Evolutionary conservation across 441 rosid genomes (phyloP).

Genomic region (Metrosideros polymorpha): DNA sequence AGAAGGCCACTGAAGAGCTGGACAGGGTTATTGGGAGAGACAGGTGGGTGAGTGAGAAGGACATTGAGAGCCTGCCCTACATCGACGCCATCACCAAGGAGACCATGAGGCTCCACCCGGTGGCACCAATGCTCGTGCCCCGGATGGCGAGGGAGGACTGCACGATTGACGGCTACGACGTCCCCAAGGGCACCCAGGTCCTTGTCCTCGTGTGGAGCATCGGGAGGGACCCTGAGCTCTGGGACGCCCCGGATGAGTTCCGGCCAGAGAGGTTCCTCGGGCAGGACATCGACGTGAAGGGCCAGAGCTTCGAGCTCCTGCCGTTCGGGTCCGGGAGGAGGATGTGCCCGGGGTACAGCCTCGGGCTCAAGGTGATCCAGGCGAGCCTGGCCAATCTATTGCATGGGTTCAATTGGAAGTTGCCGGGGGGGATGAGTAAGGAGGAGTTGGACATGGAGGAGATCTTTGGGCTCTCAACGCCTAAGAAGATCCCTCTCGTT

Average conservation of each 20-base stretch:
- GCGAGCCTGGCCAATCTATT: constrained; percentile 27
- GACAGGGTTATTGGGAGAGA: constrained; percentile 24
- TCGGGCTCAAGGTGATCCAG: constrained; percentile 31
- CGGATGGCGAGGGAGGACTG: constrained; percentile 17
- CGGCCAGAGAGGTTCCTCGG: constrained; percentile 24
- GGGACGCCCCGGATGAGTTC: constrained; percentile 25
- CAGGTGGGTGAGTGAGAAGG: constrained; percentile 27
- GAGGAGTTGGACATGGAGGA: constrained; percentile 49
- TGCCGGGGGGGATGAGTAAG: constrained; percentile 3
- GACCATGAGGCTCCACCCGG: constrained; percentile 32
- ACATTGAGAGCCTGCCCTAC: constrained; percentile 21
- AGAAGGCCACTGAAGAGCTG: constrained; percentile 24
- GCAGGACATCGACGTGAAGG: constrained; percentile 21
- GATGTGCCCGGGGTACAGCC: constrained; percentile 33
- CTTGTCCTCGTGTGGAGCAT: constrained; percentile 25
- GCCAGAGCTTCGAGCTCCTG: constrained; percentile 24
- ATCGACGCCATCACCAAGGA: constrained; percentile 25
- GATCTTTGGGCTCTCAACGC: constrained; percentile 46
- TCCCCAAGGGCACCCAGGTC: constrained; percentile 17
- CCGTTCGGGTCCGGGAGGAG: constrained; percentile 44
- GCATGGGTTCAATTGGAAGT: constrained; percentile 36
- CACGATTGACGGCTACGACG: constrained; percentile 18
- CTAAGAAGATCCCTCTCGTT: constrained; percentile 36
- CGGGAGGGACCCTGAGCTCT: constrained; percentile 21
- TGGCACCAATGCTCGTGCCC: constrained; percentile 29